phyloP scores from a whole-genome alignment of 164 flowering plant genomes.

The Platanus orientalis region DNA sequence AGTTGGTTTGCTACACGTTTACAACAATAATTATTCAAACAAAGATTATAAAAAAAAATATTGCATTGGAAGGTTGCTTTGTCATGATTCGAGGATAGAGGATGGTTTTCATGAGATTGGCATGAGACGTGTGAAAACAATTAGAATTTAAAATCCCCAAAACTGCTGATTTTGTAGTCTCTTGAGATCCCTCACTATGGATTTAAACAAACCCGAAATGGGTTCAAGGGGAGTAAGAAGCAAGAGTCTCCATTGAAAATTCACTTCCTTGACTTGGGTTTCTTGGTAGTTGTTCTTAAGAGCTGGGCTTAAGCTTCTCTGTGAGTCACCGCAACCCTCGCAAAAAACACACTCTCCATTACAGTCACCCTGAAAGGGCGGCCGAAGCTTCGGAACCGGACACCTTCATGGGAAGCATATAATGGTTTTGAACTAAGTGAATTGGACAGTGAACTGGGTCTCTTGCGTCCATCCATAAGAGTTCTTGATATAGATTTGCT shows the following conservation, averaged over 20 bases:
- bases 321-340: constrained; percentile 24
- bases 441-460: constrained; percentile 14
- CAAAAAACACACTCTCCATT: constrained; percentile 28
- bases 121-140: constrained; percentile 19
- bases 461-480: constrained; percentile 3
- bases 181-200: constrained; percentile 63
- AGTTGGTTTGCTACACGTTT: constrained; percentile 30
- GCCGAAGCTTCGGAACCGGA: constrained; percentile 72
- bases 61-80: constrained; percentile 18
- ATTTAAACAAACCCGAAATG: constrained; percentile 25
- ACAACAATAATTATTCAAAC: constrained; percentile 21
- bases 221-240: constrained; percentile 17
- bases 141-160: constrained; percentile 36
- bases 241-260: constrained; percentile 24
- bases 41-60: constrained; percentile 22
- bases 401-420: constrained; percentile 59
- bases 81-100: not conserved
- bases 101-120: constrained; percentile 17
- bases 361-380: constrained; percentile 71
- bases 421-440: constrained; percentile 43
- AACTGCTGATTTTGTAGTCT: constrained; percentile 41
- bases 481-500: constrained; percentile 6
- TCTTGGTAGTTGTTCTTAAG: constrained; percentile 38
- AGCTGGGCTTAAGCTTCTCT: constrained; percentile 15
- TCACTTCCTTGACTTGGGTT: constrained; percentile 40